These are phyloP conservation scores for Colletotrichum siamense DNA, from an alignment of 2,329 filamentous ascomycete genomes.

Conservation along the genomic window DNA sequence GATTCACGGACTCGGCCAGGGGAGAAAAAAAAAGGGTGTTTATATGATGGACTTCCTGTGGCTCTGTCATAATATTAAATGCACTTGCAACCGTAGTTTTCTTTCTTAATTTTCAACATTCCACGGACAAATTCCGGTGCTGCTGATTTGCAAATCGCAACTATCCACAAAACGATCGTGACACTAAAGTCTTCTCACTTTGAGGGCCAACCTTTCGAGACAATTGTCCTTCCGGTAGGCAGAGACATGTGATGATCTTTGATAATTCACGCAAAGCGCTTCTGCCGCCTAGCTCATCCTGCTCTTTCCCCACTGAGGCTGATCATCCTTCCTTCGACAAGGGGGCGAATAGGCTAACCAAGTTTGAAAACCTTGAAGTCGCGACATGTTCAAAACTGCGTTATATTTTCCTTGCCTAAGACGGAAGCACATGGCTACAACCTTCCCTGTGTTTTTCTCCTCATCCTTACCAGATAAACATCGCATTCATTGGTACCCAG, in stretches of 20 bases:
- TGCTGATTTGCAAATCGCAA: too few relatives aligned
- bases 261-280: not conserved
- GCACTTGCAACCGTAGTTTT: too few relatives aligned
- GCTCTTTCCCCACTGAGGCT: not conserved
- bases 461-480: too few relatives aligned
- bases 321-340: not conserved
- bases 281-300: not conserved
- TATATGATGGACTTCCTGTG: too few relatives aligned
- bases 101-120: too few relatives aligned
- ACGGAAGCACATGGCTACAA: too few relatives aligned
- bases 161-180: fast-evolving
- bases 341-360: not conserved
- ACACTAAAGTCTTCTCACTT: too few relatives aligned
- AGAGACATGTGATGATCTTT: not conserved
- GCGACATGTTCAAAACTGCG: not conserved
- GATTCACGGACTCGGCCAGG: too few relatives aligned
- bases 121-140: too few relatives aligned
- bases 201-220: fast-evolving
- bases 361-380: not conserved
- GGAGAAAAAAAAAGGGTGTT: fast-evolving
- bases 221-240: fast-evolving
- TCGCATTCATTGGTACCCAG: too few relatives aligned
- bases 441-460: too few relatives aligned
- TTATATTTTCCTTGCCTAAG: not conserved
- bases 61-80: fast-evolving